Percentiles rank a stretch among this genome's conserved stretches.
Evolutionary conservation across 2,329 filamentous ascomycete genomes (phyloP).

Genomic region (Stemphylium beticola): DNA sequence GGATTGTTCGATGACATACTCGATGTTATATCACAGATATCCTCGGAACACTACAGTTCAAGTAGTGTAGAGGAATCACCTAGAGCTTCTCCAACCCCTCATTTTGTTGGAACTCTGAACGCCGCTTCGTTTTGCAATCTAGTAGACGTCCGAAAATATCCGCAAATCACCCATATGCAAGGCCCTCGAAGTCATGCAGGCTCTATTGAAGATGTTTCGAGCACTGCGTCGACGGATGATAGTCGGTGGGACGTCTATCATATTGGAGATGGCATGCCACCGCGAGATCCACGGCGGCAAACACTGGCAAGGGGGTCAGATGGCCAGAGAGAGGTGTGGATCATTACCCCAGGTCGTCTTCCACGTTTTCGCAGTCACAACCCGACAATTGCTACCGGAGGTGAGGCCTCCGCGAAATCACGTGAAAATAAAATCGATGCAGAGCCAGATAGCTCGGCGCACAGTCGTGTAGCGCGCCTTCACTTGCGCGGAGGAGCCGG

Average conservation of each 20-base stretch:
- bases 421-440: neutral
- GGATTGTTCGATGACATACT: neutral
- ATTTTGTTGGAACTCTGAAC: neutral
- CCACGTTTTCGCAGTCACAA: neutral
- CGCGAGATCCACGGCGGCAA: neutral
- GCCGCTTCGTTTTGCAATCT: neutral
- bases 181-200: neutral
- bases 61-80: neutral
- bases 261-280: constrained; percentile 1
- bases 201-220: neutral
- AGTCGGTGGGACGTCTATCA: neutral
- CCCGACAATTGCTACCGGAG: neutral
- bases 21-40: neutral
- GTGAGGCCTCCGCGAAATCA: neutral
- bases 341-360: constrained; percentile 4
- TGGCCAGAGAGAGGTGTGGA: constrained; percentile 3
- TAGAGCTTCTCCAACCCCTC: neutral
- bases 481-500: constrained; percentile 3
- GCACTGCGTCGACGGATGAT: neutral
- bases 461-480: neutral
- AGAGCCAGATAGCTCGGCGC: neutral
- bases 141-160: neutral
- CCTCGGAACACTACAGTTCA: neutral
- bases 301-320: neutral
- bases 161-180: neutral